Percentiles rank a stretch among this genome's conserved stretches.
Evolutionary conservation across 768 basidiomycete genomes (phyloP).

Genomic region (Agaricus subrufescens): DNA sequence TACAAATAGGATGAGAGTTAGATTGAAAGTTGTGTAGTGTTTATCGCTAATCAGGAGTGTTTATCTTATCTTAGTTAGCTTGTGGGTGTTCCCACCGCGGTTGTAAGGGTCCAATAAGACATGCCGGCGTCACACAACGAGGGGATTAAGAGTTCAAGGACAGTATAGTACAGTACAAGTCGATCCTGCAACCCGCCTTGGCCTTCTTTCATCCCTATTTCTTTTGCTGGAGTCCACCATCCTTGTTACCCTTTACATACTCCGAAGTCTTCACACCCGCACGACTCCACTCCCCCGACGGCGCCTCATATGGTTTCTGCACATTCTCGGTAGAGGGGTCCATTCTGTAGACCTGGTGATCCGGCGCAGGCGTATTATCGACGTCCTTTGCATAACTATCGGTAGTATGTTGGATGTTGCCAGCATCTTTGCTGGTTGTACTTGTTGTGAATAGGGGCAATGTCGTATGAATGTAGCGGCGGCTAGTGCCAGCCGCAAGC

Average conservation of each 20-base stretch:
- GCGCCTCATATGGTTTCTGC: constrained; percentile 15
- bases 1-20: not conserved
- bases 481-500: not conserved
- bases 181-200: constrained; percentile 5
- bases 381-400: constrained; percentile 19
- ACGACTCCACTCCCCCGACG: constrained; percentile 8
- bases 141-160: no score
- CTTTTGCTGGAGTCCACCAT: not conserved
- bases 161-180: not conserved
- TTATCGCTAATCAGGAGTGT: not conserved
- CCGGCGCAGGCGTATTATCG: constrained; percentile 13
- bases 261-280: constrained; percentile 4
- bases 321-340: constrained; percentile 15
- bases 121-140: no score
- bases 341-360: constrained; percentile 16
- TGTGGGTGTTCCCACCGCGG: not conserved
- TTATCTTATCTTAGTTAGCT: constrained; percentile 4
- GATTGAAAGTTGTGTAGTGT: constrained; percentile 1
- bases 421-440: not conserved
- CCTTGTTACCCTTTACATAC: not conserved
- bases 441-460: not conserved
- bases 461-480: constrained; percentile 1
- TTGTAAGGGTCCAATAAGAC: not conserved
- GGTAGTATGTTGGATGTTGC: constrained; percentile 12
- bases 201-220: constrained; percentile 1